Percentiles rank a stretch among this genome's conserved stretches.
Evolutionary conservation across 306 rosid species (phyloP).

Genomic region (Benincasa hispida): DNA sequence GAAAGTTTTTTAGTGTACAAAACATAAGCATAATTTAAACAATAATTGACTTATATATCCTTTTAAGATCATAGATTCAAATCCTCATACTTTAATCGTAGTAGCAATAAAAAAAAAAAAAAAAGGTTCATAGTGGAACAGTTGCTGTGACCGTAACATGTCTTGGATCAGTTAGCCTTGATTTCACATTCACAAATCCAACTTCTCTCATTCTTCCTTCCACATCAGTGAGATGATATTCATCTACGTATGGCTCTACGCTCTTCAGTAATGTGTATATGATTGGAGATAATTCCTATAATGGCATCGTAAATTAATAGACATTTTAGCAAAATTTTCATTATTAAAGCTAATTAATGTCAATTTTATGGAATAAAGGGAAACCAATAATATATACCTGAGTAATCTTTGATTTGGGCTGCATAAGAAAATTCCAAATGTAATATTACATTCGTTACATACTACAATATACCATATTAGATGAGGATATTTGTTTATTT

Average conservation of each 20-base stretch:
- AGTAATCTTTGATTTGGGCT: conserved; percentile 47
- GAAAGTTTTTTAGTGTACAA: too few relatives aligned
- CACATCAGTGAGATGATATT: conserved; percentile 43
- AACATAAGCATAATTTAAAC: too few relatives aligned
- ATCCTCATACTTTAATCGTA: too few relatives aligned
- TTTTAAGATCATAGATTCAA: too few relatives aligned
- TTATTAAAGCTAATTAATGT: neutral
- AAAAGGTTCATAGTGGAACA: conserved; percentile 14
- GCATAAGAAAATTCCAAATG: conserved; percentile 17
- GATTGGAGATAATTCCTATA: conserved; percentile 43
- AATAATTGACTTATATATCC: too few relatives aligned
- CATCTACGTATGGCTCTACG: conserved; percentile 53
- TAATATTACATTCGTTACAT: conserved; percentile 8
- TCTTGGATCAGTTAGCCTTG: conserved; percentile 45
- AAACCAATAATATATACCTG: conserved; percentile 21
- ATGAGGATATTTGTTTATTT: too few relatives aligned
- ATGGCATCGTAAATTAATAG: neutral
- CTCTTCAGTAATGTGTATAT: conserved; percentile 49
- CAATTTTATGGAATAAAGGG: too few relatives aligned
- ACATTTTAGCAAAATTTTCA: neutral
- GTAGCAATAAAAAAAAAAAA: too few relatives aligned
- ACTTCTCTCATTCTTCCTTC: conserved; percentile 32
- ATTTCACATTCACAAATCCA: conserved; percentile 35
- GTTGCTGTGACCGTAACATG: conserved; percentile 44
- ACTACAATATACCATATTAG: too few relatives aligned